phyloP scores from a whole-genome alignment of 306 rosid genomes.

The Sechiopsis laciniata region DNA sequence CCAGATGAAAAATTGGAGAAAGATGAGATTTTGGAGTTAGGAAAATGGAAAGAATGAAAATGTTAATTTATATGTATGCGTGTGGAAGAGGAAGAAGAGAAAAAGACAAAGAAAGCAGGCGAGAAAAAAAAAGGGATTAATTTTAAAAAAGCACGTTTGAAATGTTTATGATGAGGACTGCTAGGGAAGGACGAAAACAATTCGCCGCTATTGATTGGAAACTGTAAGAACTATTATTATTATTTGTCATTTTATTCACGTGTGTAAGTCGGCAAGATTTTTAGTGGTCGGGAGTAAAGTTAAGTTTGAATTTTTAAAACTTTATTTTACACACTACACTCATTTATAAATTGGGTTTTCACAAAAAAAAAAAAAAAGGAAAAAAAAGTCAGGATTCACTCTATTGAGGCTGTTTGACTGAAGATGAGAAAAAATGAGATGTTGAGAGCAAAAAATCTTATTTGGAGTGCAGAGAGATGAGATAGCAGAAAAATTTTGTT shows the following conservation, averaged over 20 bases:
- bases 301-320: neutral
- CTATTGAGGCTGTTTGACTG: no score
- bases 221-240: neutral
- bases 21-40: neutral
- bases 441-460: no score
- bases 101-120: neutral
- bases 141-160: conserved; percentile 1
- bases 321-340: no score
- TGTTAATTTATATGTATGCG: conserved; percentile 3
- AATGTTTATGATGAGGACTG: neutral
- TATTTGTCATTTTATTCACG: neutral
- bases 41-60: neutral
- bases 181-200: neutral
- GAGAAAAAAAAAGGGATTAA: no score
- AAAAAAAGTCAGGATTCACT: no score
- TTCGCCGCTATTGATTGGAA: conserved; percentile 9
- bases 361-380: no score
- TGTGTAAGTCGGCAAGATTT: conserved; percentile 12
- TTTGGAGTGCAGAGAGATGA: no score
- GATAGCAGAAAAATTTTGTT: no score
- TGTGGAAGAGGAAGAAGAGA: neutral
- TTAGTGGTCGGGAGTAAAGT: neutral
- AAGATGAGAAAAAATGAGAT: no score
- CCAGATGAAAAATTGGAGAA: neutral
- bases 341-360: no score